Conservation (phyloP, 352 stramenopile genomes). For the Phytophthora brassicae region DNA sequence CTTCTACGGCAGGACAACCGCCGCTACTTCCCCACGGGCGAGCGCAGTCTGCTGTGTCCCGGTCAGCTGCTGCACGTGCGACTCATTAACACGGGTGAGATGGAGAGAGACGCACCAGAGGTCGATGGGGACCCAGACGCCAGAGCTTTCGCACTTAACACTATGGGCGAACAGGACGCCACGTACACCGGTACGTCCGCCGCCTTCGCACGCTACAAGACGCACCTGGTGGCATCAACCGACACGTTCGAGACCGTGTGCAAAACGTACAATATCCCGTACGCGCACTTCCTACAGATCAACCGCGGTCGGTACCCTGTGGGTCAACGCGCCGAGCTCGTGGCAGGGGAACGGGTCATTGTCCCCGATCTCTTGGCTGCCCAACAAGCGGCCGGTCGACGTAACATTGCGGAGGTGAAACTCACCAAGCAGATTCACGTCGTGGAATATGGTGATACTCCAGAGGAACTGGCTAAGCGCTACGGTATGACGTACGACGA, state of each 20-base stretch:
- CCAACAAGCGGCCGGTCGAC: conserved; percentile 49
- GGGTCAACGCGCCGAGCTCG: conserved; percentile 62
- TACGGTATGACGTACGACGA: conserved; percentile 87
- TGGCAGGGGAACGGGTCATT: conserved; percentile 66
- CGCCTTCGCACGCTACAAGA: conserved; percentile 71
- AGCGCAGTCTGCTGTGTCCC: conserved; percentile 64
- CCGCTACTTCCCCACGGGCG: conserved; percentile 73
- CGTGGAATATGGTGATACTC: conserved; percentile 75
- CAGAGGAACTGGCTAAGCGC: conserved; percentile 50
- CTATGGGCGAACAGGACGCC: conserved; percentile 12
- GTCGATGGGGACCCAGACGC: conserved; percentile 12
- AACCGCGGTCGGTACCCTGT: conserved; percentile 74
- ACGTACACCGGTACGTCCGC: conserved; percentile 44
- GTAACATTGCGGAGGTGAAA: conserved; percentile 78
- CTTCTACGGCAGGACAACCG: conserved; percentile 82
- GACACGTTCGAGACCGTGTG: conserved; percentile 83
- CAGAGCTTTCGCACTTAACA: conserved; percentile 13
- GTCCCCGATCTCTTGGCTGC: conserved; percentile 67
- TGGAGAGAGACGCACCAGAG: conserved; percentile 39
- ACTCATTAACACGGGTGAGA: conserved; percentile 74
- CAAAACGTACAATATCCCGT: conserved; percentile 64
- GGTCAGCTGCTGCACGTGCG: conserved; percentile 81
- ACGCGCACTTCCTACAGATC: conserved; percentile 71
- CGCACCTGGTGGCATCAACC: conserved; percentile 43
- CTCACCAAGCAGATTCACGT: conserved; percentile 88